Percentiles rank a stretch among this genome's conserved stretches.
These are phyloP conservation scores for Epichloe sibirici DNA, from an alignment of 2,329 filamentous ascomycete genomes.

Conservation along the genomic window DNA sequence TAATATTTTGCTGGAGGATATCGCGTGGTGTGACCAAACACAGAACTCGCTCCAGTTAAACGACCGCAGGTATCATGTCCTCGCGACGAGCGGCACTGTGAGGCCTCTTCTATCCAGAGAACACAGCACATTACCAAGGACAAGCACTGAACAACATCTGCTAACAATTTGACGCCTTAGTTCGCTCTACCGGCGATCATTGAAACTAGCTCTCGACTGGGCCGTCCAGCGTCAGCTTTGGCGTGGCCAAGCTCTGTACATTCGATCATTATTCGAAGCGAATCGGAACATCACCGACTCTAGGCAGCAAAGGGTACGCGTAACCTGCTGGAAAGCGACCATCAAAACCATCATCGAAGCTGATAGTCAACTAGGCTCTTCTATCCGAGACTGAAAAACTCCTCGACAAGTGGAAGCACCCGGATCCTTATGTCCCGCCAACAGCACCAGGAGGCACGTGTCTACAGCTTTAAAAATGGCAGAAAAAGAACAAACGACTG, in stretches of 20 bases:
- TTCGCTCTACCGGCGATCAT: conserved; percentile 77
- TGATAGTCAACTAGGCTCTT: conserved; percentile 47
- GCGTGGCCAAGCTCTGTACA: conserved; percentile 93
- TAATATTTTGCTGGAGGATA: too few species aligned
- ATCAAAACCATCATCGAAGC: background rate
- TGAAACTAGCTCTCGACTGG: conserved; percentile 95
- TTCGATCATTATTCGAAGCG: conserved; percentile 87
- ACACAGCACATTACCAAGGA: background rate
- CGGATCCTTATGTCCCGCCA: conserved; percentile 80
- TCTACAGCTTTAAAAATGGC: background rate
- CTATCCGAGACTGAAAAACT: conserved; percentile 80
- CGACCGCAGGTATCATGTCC: conserved; percentile 11
- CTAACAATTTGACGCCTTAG: conserved; percentile 22
- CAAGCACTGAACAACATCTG: background rate
- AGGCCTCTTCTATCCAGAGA: conserved; percentile 15
- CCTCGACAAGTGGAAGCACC: conserved; percentile 92
- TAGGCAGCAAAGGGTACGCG: conserved; percentile 65
- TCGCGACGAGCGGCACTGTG: conserved; percentile 38
- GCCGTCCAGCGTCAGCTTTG: conserved; percentile 83
- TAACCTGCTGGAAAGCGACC: conserved; percentile 10
- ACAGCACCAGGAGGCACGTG: conserved; percentile 80
- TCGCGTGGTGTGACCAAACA: too few species aligned
- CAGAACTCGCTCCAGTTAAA: too few species aligned
- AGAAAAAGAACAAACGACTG: conserved; percentile 5
- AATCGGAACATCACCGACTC: conserved; percentile 78